Conservation (phyloP, 331 rosid species). For the Cucumis variabilis region DNA sequence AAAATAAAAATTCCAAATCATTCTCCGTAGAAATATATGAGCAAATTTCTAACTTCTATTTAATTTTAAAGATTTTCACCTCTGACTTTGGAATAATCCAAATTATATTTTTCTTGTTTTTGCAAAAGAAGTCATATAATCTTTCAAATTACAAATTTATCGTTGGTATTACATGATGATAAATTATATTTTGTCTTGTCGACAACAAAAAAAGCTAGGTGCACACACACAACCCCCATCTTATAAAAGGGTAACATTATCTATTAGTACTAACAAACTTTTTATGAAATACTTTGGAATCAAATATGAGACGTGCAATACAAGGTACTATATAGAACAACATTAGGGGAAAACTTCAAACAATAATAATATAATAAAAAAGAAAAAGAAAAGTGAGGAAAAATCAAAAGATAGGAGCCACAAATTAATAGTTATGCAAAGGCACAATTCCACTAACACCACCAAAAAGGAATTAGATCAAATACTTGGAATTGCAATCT, state of each 20-base stretch:
- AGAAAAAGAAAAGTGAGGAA: background rate
- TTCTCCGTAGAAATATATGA: too few species aligned
- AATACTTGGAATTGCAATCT: constrained; percentile 1
- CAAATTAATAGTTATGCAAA: background rate
- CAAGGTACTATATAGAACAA: background rate
- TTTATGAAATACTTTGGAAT: background rate
- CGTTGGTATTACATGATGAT: too few species aligned
- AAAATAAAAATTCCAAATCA: too few species aligned
- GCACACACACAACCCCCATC: background rate
- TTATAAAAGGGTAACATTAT: background rate
- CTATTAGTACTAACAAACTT: background rate
- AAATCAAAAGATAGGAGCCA: background rate
- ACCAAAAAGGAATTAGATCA: background rate
- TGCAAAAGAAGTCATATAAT: too few species aligned
- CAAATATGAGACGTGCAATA: background rate
- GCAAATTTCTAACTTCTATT: too few species aligned
- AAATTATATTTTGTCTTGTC: too few species aligned
- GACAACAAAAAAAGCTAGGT: too few species aligned
- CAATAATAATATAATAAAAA: too few species aligned
- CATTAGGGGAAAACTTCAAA: background rate
- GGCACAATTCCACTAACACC: background rate
- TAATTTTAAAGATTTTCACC: too few species aligned
- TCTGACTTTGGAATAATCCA: too few species aligned
- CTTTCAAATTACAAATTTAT: too few species aligned
- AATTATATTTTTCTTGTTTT: too few species aligned